phyloP scores from a whole-genome alignment of 768 basidiomycete genomes.

The Psilocybe subaeruginosa region DNA sequence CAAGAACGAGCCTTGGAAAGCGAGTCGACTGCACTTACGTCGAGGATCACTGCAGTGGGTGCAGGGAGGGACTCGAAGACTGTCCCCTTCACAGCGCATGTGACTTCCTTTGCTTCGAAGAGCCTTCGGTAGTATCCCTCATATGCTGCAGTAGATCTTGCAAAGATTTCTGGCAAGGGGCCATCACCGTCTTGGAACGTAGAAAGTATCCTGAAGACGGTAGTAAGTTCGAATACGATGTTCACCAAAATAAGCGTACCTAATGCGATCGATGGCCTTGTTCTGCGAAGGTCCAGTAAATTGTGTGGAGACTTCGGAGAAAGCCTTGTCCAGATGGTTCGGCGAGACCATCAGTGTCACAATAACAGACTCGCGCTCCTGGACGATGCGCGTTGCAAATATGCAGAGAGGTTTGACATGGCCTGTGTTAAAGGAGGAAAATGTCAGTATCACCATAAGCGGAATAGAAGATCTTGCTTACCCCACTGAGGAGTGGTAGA shows the following conservation, averaged over 20 bases:
- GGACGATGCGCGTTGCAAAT: slow-evolving; percentile 8
- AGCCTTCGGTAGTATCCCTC: neutral
- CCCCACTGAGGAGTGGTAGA: neutral
- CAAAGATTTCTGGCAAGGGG: neutral
- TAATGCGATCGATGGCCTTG: neutral
- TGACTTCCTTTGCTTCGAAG: neutral
- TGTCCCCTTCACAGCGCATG: slow-evolving; percentile 9
- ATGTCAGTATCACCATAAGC: neutral
- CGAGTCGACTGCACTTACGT: neutral
- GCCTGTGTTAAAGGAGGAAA: neutral
- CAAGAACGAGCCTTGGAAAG: neutral
- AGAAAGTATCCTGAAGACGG: slow-evolving; percentile 1
- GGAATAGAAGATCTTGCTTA: neutral
- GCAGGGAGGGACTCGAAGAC: slow-evolving; percentile 9
- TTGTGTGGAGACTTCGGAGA: neutral
- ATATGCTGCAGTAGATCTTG: slow-evolving; percentile 1
- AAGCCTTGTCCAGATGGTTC: slow-evolving; percentile 5
- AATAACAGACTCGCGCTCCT: slow-evolving; percentile 1
- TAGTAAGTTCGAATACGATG: neutral
- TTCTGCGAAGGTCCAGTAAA: neutral
- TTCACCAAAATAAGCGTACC: neutral
- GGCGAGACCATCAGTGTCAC: slow-evolving; percentile 6
- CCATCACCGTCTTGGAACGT: neutral
- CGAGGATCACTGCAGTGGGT: slow-evolving; percentile 4
- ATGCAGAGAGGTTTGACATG: slow-evolving; percentile 4